Evolutionary conservation across 202 grass and related monocot genomes (phyloP).

Genomic region (Panicum hallii): DNA sequence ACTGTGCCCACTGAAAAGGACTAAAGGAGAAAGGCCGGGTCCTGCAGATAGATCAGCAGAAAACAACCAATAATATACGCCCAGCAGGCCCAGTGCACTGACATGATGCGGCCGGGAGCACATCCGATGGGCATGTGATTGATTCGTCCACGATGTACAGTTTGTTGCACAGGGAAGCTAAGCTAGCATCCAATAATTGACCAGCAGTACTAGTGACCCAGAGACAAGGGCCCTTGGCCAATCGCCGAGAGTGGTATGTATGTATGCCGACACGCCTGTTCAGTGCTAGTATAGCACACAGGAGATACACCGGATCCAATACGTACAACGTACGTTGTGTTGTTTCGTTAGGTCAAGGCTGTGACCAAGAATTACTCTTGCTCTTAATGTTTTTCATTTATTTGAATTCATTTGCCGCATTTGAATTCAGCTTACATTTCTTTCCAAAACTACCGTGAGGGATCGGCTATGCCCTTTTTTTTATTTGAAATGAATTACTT

Average conservation of each 20-base stretch:
- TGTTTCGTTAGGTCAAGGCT: no score
- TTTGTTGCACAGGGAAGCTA: background rate
- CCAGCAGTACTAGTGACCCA: background rate
- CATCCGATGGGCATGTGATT: background rate
- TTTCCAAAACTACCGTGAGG: no score
- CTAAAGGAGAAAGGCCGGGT: background rate
- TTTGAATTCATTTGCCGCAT: no score
- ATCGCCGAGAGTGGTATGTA: background rate
- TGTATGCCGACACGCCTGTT: background rate
- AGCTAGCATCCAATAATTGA: background rate
- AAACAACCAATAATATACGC: background rate
- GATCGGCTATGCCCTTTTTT: no score
- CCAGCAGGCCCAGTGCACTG: no score
- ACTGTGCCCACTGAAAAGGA: background rate
- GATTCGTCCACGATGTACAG: background rate
- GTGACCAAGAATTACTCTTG: no score
- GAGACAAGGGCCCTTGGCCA: background rate
- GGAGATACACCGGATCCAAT: no score
- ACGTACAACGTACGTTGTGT: no score
- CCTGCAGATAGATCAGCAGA: background rate
- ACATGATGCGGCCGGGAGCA: background rate
- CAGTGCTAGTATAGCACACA: no score
- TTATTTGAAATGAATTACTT: no score
- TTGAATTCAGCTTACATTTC: no score
- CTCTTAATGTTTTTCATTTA: no score